Conservation (phyloP, 805 yeast genomes). For the Myxozyma nipponensis region DNA sequence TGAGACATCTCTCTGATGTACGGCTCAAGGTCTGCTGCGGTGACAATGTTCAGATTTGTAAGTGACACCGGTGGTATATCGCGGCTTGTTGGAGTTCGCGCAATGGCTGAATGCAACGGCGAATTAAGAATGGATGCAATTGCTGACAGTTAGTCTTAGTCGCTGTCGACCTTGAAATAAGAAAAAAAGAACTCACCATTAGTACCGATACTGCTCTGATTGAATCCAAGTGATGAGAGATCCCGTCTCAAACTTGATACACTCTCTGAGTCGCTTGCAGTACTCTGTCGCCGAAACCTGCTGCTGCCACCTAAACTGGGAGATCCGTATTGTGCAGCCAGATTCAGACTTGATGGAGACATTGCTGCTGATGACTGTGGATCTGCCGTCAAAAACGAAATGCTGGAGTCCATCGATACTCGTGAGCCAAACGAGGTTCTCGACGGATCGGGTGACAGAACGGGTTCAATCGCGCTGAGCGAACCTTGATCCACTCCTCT, state of each 20-base stretch:
- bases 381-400: conserved; percentile 8
- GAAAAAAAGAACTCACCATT: conserved; percentile 25
- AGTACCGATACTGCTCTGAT: conserved; percentile 30
- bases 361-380: conserved; percentile 1
- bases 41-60: conserved; percentile 48
- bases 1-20: conserved; percentile 46
- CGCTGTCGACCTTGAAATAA: background rate
- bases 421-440: background rate
- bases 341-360: conserved; percentile 11
- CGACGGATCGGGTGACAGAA: conserved; percentile 8
- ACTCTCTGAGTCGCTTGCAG: conserved; percentile 4
- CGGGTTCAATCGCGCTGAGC: background rate
- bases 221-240: conserved; percentile 18
- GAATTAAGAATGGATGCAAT: conserved; percentile 24
- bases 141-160: conserved; percentile 4
- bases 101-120: conserved; percentile 6
- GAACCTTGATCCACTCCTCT: background rate
- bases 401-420: background rate
- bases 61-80: conserved; percentile 84
- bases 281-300: conserved; percentile 6
- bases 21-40: conserved; percentile 42
- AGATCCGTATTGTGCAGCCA: conserved; percentile 4
- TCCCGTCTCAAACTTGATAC: conserved; percentile 19
- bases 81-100: conserved; percentile 57
- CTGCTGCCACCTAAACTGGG: conserved; percentile 5